A percentile compares a stretch with the other conserved stretches of the same genome.
Conservation (phyloP, 1,284 basidiomycete genomes). For the Papiliotrema flavescens region DNA sequence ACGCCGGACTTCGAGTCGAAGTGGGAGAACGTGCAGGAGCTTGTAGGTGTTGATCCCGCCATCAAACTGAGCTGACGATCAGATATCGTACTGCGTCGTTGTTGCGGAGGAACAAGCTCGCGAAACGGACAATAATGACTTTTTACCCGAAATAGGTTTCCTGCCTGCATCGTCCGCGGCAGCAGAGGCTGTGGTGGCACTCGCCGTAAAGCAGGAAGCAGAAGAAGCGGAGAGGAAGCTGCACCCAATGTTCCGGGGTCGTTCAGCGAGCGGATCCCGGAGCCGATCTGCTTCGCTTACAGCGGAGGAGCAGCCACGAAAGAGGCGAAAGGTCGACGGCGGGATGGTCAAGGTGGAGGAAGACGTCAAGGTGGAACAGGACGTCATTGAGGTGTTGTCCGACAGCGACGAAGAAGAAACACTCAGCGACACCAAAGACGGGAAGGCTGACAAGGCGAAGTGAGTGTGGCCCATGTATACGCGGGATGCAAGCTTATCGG, state of each 20-base stretch:
- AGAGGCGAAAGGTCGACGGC: constrained; percentile 1
- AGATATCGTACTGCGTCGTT: constrained; percentile 47
- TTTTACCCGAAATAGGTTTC: constrained; percentile 19
- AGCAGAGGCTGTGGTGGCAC: constrained; percentile 21
- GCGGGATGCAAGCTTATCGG: not conserved
- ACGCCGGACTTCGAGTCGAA: constrained; percentile 65
- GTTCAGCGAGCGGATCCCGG: constrained; percentile 1
- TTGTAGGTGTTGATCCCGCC: constrained; percentile 54
- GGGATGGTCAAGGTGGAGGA: constrained; percentile 12
- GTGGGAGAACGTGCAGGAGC: constrained; percentile 83
- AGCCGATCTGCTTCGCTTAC: constrained; percentile 13
- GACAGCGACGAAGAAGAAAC: constrained; percentile 38
- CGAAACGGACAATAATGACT: constrained; percentile 14
- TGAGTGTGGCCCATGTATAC: not conserved
- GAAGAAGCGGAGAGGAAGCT: constrained; percentile 2
- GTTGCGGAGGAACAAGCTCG: constrained; percentile 39
- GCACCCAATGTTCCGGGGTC: constrained; percentile 3
- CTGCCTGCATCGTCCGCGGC: constrained; percentile 25
- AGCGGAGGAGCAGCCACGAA: constrained; percentile 3
- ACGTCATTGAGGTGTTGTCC: constrained; percentile 12
- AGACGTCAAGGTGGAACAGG: constrained; percentile 24
- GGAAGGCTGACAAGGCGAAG: not conserved
- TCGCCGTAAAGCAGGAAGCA: constrained; percentile 13
- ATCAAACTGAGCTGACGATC: not conserved
- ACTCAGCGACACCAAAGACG: not conserved